Evolutionary conservation across 129 eudicot genomes (phyloP), one percentile per base, ranked within the genome.

Genomic region (Solidago caesia): DNA sequence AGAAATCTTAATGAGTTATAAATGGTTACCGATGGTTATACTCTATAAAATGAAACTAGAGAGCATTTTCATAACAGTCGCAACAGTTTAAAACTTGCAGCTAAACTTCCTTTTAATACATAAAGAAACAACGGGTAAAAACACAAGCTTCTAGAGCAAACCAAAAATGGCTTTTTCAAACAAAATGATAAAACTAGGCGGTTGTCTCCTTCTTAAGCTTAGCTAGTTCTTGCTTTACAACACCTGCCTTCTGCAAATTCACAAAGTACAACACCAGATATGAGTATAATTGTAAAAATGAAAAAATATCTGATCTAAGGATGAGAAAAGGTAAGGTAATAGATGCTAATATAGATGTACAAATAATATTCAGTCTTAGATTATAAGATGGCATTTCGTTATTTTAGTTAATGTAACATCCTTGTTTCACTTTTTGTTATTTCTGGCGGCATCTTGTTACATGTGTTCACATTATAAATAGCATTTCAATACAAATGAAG

Each of bases 201-300:
- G 82, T 56, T 14, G 74, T 80, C 55, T 79, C 80, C 85, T 84
- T 84, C 73, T 84, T 84, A 51, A 84, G 83, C 75, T 80, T 80
- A 5, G 85, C 85, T 3, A 84, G 72, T 16, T 84, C 88, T 71
- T 81, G 85, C 88, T 83, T 84, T 27, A 84, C 88, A 73, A 84
- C 85, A 55, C 85, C 88, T 67, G 85, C 88, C 65, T 81, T 84
- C 88, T 80, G 85, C 80, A 77, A 73, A 9, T 45, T 68, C 71
- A 73, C 51, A 83, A 73, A 39, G 26, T 41, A 62, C 39, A 77
- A 52, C 25, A 41, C 43, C 26, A 59, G 4, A 48, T 47, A 42
- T 61, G 14, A 68, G 64, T 27, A 63, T 4, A 15, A 9, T 27
- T 10, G 7, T 4, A 13, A 15, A 13, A 53, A 53, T n/a, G 5